Conservation (phyloP, 1,284 basidiomycete genomes). For the Heterobasidion occidentale region DNA sequence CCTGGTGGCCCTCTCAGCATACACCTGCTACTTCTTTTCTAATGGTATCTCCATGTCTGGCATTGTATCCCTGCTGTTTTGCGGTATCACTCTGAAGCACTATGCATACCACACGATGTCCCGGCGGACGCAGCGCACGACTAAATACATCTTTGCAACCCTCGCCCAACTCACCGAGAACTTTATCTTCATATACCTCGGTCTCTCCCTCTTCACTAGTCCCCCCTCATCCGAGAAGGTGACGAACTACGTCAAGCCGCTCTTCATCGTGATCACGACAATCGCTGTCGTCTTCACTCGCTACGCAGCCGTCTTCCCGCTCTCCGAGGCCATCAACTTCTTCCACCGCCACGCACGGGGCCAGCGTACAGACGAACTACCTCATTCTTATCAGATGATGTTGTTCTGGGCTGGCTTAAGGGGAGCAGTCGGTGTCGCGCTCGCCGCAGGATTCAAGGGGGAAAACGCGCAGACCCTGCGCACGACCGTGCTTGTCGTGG, state of each 20-base stretch:
- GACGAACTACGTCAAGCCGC: conserved; percentile 86
- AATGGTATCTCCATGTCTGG: conserved; percentile 94
- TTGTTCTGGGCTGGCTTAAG: conserved; percentile 97
- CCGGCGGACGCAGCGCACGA: conserved; percentile 85
- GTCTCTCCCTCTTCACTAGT: conserved; percentile 89
- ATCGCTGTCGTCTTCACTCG: conserved; percentile 91
- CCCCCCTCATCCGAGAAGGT: conserved; percentile 64
- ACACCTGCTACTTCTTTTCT: conserved; percentile 98
- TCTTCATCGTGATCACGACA: conserved; percentile 89
- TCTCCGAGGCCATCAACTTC: conserved; percentile 94
- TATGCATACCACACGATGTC: conserved; percentile 99
- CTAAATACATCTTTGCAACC: conserved; percentile 92
- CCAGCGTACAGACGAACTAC: conserved; percentile 80
- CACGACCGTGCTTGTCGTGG: conserved; percentile 92
- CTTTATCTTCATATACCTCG: conserved; percentile 99
- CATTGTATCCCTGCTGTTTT: conserved; percentile 97
- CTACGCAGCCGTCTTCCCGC: conserved; percentile 93
- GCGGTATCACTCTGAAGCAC: conserved; percentile 98
- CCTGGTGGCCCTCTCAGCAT: conserved; percentile 89
- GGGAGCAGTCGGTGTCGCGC: conserved; percentile 94
- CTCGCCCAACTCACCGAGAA: conserved; percentile 95
- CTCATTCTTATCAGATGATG: conserved; percentile 98
- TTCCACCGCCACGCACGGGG: conserved; percentile 79
- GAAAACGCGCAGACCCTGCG: conserved; percentile 86
- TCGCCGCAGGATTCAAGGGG: conserved; percentile 93